These are phyloP conservation scores for Penicillium daleae DNA, from an alignment of 495 filamentous ascomycete species.

Conservation along the genomic window DNA sequence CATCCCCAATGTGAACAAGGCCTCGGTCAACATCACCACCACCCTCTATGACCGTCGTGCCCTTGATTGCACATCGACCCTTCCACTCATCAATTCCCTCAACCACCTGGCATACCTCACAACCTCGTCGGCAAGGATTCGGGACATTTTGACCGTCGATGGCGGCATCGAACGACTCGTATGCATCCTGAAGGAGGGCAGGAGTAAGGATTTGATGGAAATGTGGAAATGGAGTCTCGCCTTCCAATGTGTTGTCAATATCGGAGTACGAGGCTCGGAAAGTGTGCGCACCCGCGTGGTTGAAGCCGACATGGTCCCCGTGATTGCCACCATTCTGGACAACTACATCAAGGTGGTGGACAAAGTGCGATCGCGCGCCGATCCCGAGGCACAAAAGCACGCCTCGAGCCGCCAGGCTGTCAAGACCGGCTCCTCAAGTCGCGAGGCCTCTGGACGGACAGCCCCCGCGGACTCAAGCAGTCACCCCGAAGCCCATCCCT, in stretches of 20 bases:
- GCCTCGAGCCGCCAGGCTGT: slow-evolving; percentile 47
- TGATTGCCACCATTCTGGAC: slow-evolving; percentile 98
- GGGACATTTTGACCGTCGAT: slow-evolving; percentile 97
- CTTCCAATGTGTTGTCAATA: slow-evolving; percentile 98
- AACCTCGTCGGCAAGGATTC: slow-evolving; percentile 95
- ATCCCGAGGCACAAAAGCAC: slow-evolving; percentile 64
- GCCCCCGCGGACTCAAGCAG: slow-evolving; percentile 45
- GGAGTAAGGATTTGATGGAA: slow-evolving; percentile 97
- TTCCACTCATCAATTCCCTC: slow-evolving; percentile 96
- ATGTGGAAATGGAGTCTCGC: slow-evolving; percentile 99
- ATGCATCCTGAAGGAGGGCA: slow-evolving; percentile 95
- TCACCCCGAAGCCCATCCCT: slow-evolving; percentile 49
- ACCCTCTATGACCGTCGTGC: slow-evolving; percentile 96
- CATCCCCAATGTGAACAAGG: slow-evolving; percentile 99
- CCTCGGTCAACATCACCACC: slow-evolving; percentile 97
- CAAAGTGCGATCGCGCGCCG: slow-evolving; percentile 81
- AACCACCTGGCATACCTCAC: slow-evolving; percentile 98
- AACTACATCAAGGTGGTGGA: slow-evolving; percentile 98
- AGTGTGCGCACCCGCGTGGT: slow-evolving; percentile 91
- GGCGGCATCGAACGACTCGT: slow-evolving; percentile 94
- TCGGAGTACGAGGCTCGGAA: slow-evolving; percentile 94
- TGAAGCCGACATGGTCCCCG: slow-evolving; percentile 98
- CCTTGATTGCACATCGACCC: slow-evolving; percentile 95
- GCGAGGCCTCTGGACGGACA: slow-evolving; percentile 33
- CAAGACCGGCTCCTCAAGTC: slow-evolving; percentile 30